Conservation (phyloP, 257 asterid genomes). For the Nicotiana paniculata region DNA sequence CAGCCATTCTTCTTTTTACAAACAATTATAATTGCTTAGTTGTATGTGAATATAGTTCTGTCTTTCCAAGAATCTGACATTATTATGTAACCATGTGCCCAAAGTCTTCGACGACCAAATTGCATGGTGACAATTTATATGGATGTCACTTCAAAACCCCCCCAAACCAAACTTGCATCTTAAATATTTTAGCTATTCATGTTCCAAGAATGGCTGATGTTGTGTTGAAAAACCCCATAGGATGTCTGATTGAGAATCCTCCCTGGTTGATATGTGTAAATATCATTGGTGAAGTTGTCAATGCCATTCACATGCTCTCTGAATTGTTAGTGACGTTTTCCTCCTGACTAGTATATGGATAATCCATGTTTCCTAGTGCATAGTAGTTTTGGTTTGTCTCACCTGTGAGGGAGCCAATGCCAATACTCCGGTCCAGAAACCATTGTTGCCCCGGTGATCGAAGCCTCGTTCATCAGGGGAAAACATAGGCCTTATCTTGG, state of each 20-base stretch:
- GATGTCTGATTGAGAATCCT: constrained; percentile 13
- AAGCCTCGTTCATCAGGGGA: no score
- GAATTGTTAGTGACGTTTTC: constrained; percentile 9
- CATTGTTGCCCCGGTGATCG: neutral
- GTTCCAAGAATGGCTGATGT: neutral
- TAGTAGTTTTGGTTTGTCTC: constrained; percentile 12
- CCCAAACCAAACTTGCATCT: neutral
- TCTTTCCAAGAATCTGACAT: no score
- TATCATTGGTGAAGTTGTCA: constrained; percentile 4
- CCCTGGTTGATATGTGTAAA: constrained; percentile 22
- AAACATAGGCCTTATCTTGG: neutral
- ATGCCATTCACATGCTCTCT: constrained; percentile 12
- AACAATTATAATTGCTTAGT: neutral
- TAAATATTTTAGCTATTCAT: constrained; percentile 7
- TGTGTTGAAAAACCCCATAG: constrained; percentile 6
- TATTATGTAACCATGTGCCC: neutral
- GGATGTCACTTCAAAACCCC: neutral
- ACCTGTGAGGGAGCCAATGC: constrained; percentile 4
- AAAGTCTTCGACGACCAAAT: neutral
- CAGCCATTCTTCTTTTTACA: neutral
- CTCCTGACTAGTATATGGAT: constrained; percentile 16
- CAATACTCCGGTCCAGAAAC: constrained; percentile 11
- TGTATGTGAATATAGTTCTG: neutral
- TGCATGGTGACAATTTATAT: neutral
- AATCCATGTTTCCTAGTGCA: constrained; percentile 8